These are phyloP conservation scores for Trichopus zeylanicus DNA, from an alignment of 116 monocot genomes.

Conservation along the genomic window DNA sequence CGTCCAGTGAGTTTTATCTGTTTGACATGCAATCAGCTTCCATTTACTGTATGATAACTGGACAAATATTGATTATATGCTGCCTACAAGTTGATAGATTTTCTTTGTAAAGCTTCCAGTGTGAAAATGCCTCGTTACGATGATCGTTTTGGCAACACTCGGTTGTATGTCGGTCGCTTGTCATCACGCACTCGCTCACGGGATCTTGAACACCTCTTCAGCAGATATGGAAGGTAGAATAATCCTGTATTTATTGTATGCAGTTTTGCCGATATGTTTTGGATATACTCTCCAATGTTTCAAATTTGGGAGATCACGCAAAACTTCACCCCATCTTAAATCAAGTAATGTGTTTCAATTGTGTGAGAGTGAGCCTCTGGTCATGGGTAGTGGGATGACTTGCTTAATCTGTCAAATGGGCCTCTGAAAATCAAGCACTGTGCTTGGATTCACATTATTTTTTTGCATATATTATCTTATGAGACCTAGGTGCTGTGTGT, in stretches of 20 bases:
- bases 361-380: background rate
- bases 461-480: conserved; percentile 25
- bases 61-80: too few species aligned
- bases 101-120: conserved; percentile 1
- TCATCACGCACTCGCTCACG: conserved; percentile 77
- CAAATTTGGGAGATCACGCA: background rate
- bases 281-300: background rate
- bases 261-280: background rate
- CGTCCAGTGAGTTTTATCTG: too few species aligned
- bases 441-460: conserved; percentile 17
- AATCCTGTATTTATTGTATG: background rate
- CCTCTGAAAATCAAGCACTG: conserved; percentile 7
- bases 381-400: conserved; percentile 3
- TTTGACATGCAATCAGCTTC: too few species aligned
- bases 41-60: background rate
- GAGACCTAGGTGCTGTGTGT: conserved; percentile 43
- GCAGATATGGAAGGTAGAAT: conserved; percentile 89
- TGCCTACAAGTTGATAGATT: background rate
- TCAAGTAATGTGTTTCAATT: too few species aligned
- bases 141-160: conserved; percentile 62
- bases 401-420: too few species aligned
- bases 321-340: too few species aligned
- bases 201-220: conserved; percentile 84
- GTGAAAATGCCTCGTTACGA: conserved; percentile 84
- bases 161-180: conserved; percentile 79